Conservation (phyloP, 2,329 filamentous ascomycete species). For the Xylaria sp. region DNA sequence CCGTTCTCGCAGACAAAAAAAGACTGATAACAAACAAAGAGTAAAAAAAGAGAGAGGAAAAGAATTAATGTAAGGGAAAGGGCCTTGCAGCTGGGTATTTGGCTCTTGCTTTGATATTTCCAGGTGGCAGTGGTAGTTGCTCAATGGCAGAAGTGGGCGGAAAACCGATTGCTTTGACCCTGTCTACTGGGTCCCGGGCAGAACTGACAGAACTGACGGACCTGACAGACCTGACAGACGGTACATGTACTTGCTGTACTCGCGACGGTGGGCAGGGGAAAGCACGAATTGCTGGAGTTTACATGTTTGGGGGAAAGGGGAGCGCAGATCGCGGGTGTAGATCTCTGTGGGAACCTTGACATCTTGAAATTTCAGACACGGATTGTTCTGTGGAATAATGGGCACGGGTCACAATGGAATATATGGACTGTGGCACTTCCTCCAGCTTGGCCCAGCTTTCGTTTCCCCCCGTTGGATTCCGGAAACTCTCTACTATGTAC, state of each 20-base stretch:
- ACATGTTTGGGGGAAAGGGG: conserved; percentile 11
- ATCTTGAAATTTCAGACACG: conserved; percentile 22
- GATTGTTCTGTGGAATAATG: conserved; percentile 22
- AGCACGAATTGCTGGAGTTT: background rate
- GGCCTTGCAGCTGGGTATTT: background rate
- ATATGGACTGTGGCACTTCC: background rate
- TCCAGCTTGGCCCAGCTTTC: background rate
- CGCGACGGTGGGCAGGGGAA: conserved; percentile 9
- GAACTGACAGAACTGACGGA: no score
- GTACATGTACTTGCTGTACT: conserved; percentile 3
- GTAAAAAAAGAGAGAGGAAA: background rate
- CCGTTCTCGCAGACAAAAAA: background rate
- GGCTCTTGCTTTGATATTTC: background rate
- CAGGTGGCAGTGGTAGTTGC: conserved; percentile 2
- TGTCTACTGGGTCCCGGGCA: conserved; percentile 7
- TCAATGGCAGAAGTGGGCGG: conserved; percentile 10
- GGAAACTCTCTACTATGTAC: background rate
- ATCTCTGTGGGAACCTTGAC: conserved; percentile 15
- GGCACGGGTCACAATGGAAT: conserved; percentile 7
- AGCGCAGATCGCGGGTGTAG: conserved; percentile 7
- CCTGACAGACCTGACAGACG: no score
- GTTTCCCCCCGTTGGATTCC: background rate
- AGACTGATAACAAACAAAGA: background rate
- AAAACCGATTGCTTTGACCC: conserved; percentile 21
- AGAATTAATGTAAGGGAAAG: background rate